phyloP scores from a whole-genome alignment of 345 rosid species.

The Gossypium anomalum region DNA sequence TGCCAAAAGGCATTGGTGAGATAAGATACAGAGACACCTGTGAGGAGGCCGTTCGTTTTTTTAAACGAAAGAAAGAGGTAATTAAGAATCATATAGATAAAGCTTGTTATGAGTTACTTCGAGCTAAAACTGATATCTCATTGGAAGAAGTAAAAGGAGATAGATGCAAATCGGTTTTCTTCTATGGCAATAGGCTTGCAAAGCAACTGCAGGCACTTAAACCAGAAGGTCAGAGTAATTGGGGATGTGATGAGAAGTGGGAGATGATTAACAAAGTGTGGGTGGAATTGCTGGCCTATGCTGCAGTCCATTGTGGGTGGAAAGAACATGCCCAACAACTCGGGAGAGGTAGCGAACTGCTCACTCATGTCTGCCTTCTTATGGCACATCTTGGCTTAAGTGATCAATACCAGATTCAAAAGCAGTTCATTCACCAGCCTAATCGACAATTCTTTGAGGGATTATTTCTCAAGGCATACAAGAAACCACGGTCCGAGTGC shows the following conservation, averaged over 20 bases:
- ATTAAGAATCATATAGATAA: not conserved
- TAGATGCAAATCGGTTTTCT: not conserved
- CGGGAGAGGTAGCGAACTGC: constrained; percentile 22
- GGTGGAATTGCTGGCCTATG: constrained; percentile 21
- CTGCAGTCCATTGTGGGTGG: constrained; percentile 17
- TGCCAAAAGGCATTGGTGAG: constrained; percentile 13
- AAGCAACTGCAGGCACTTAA: not conserved
- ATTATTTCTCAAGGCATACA: too few relatives aligned
- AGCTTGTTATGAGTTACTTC: not conserved
- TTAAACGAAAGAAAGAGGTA: too few relatives aligned
- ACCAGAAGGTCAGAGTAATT: not conserved
- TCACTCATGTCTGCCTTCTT: constrained; percentile 22
- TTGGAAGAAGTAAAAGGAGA: not conserved
- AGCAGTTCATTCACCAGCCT: not conserved
- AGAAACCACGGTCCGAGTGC: too few relatives aligned
- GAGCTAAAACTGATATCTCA: not conserved
- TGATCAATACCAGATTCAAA: not conserved
- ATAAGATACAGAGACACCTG: not conserved
- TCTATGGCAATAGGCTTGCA: constrained; percentile 11
- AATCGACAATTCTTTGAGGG: too few relatives aligned
- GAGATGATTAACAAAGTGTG: constrained; percentile 5
- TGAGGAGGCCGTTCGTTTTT: not conserved
- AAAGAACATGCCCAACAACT: constrained; percentile 19
- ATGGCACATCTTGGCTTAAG: constrained; percentile 20
- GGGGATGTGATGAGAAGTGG: not conserved